Evolutionary conservation across 1,284 basidiomycete genomes (phyloP), one percentile per base, ranked within the genome.

Genomic region (Fistulina hepatica): DNA sequence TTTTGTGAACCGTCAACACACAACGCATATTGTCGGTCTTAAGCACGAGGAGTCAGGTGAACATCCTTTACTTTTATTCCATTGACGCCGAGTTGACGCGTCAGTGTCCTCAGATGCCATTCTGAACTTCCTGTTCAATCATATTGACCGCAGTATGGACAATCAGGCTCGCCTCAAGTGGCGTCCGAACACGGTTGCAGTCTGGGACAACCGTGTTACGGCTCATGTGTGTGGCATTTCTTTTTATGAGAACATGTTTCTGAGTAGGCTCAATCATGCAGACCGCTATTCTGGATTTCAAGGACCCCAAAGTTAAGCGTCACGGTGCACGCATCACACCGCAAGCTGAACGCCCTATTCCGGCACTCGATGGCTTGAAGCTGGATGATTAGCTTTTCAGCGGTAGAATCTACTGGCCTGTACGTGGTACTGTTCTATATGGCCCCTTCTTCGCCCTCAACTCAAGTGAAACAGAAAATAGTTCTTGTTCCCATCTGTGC

Each of bases 261-360:
- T 40, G n/a, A 24, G 21, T 26, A 4, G 34, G 15, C 11, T 21
- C 33, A 42, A 21, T 30, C 37, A 32, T 35, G 4, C 43, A 92
- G 72, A 78, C 80, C 40, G 89, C 89, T 11, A 81, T 86, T 40
- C 67, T 84, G 32, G 84, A 90, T 59, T 89, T 77, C 52, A 70
- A 69, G 30, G 65, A 75, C 30, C 68, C 58, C n/a, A 69, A 61
- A 44, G 72, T 80, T 46, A 69, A 77, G 28, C 71, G 86, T 10
- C 86, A 89, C 49, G 86, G 86, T 17, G 75, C 73, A 8, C 70
- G 86, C 23, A 81, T 90, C 53, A 85, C 85, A 1, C 81, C 85
- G 13, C 84, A 90, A 57, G 85, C 81, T 2, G 85, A 89, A 58
- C 63, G 74, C n/a, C 84, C 83, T 0, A 73, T 81, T 45, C 72